Percentiles rank a stretch among this genome's conserved stretches.
phyloP scores from a whole-genome alignment of 768 basidiomycete species.

The Boletus fagicola region DNA sequence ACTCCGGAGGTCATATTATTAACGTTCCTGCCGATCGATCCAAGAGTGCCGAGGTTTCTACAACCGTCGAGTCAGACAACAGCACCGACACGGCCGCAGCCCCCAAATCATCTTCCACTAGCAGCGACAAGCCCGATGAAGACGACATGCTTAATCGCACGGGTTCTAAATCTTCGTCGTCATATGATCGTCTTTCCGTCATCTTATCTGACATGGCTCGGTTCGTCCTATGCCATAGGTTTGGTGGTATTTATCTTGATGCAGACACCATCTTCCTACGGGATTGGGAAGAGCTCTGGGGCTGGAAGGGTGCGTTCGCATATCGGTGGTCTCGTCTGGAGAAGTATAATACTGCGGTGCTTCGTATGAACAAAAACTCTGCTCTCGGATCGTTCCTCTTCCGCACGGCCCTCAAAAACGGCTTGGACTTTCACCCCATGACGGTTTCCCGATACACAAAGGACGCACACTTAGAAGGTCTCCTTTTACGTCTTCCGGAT shows the following conservation, averaged over 20 bases:
- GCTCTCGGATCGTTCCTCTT: constrained; percentile 93
- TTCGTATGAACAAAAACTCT: constrained; percentile 89
- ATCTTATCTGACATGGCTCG: constrained; percentile 96
- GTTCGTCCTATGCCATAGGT: constrained; percentile 95
- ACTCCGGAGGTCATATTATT: constrained; percentile 78
- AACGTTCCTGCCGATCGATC: constrained; percentile 53
- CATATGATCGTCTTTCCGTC: constrained; percentile 90
- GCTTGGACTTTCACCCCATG: constrained; percentile 97
- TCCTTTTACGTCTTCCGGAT: constrained; percentile 88
- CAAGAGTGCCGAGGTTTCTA: constrained; percentile 25
- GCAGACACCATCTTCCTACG: constrained; percentile 94
- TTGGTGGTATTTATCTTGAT: constrained; percentile 95
- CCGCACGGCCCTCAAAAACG: constrained; percentile 90
- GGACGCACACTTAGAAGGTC: constrained; percentile 80
- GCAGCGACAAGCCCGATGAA: constrained; percentile 36
- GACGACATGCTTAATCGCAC: constrained; percentile 73
- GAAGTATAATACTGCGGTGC: constrained; percentile 95
- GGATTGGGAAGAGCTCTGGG: constrained; percentile 99
- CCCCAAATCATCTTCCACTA: constrained; percentile 22
- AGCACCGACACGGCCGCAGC: constrained; percentile 19
- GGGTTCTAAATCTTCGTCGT: constrained; percentile 82
- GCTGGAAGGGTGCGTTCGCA: constrained; percentile 94
- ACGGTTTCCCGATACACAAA: constrained; percentile 86
- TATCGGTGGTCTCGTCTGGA: constrained; percentile 93
- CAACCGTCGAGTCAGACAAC: constrained; percentile 20